These are phyloP conservation scores for Apiotrichum porosum DNA, from an alignment of 1,284 basidiomycete species.

Conservation along the genomic window DNA sequence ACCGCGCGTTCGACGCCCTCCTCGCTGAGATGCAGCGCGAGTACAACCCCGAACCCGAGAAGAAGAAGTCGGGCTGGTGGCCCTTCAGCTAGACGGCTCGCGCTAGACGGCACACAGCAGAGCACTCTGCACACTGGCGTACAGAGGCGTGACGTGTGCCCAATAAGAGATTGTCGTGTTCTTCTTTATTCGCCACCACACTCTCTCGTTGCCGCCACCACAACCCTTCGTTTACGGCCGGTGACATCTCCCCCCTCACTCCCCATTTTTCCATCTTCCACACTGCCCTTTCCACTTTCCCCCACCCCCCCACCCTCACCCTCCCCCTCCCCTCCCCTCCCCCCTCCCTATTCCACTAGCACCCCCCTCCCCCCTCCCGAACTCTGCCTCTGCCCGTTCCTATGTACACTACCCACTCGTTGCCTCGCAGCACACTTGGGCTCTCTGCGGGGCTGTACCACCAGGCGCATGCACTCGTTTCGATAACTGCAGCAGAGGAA, in stretches of 20 bases:
- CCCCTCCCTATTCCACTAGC: neutral
- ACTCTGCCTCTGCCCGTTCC: constrained; percentile 3
- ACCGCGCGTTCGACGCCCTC: constrained; percentile 81
- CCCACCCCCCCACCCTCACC: neutral
- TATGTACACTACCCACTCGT: constrained; percentile 3
- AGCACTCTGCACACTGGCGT: neutral
- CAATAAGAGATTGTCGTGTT: too few species aligned
- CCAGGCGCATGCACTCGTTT: neutral
- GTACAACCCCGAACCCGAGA: constrained; percentile 47
- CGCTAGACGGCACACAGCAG: too few species aligned
- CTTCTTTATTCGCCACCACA: too few species aligned
- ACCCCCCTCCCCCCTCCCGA: neutral
- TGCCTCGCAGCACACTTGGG: neutral
- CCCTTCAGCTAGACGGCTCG: constrained; percentile 6
- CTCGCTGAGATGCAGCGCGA: constrained; percentile 66
- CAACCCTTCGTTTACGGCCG: too few species aligned
- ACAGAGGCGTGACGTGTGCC: too few species aligned
- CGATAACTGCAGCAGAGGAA: too few species aligned
- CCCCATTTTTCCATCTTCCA: neutral
- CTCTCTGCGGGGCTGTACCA: neutral
- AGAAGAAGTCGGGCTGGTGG: constrained; percentile 45
- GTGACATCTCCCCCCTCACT: neutral
- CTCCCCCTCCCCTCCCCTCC: neutral
- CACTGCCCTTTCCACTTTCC: neutral
- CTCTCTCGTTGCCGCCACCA: neutral